phyloP scores from a whole-genome alignment of 1,284 basidiomycete species.

The Sutorius eximius region DNA sequence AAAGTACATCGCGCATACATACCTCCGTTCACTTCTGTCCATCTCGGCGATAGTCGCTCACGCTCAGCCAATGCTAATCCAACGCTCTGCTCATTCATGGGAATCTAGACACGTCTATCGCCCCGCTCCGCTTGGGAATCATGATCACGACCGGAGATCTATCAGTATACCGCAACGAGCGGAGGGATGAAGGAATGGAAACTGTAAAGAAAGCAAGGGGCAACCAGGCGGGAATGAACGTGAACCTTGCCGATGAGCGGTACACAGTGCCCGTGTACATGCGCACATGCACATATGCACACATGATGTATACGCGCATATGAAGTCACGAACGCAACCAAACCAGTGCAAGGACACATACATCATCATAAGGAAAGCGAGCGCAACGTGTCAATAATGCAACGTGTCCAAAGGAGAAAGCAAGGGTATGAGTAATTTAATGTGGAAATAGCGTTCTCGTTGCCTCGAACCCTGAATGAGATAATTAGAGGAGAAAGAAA shows the following conservation, averaged over 20 bases:
- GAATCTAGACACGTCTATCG: not conserved
- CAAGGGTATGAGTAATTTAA: slow-evolving; percentile 8
- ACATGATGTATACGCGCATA: no score
- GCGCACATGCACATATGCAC: no score
- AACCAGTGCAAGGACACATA: no score
- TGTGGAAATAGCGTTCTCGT: not conserved
- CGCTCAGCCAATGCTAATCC: no score
- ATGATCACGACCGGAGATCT: not conserved
- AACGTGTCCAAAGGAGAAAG: slow-evolving; percentile 10
- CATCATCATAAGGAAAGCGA: not conserved
- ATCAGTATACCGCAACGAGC: not conserved
- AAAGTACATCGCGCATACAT: no score
- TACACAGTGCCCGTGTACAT: no score
- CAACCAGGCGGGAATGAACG: slow-evolving; percentile 23
- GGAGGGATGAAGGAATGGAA: not conserved
- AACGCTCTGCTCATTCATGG: no score
- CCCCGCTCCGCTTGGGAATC: not conserved
- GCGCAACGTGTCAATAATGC: slow-evolving; percentile 7
- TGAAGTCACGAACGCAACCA: no score
- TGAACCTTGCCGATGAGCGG: no score
- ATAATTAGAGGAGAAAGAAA: slow-evolving; percentile 27
- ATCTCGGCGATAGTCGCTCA: no score
- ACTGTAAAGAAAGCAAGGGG: no score
- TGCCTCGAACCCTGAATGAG: not conserved
- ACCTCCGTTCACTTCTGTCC: no score